Evolutionary conservation across 306 rosid species (phyloP), one percentile per base, ranked within the genome.

Genomic region (Trifolium dubium): DNA sequence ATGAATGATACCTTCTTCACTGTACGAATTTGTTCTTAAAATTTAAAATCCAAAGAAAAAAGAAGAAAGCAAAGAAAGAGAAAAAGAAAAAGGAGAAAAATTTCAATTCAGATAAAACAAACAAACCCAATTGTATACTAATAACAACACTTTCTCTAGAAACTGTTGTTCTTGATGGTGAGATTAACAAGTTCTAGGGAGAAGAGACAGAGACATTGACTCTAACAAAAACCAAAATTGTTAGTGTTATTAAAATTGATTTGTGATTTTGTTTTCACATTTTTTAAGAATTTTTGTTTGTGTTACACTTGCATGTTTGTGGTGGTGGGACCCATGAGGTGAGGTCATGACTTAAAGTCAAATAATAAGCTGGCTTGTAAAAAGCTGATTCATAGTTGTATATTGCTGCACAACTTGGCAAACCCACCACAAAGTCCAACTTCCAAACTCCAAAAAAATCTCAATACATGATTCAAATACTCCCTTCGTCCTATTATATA

Each of bases 131-230:
- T 23, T 23, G 23, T 23, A 23, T 23, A 23, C 23, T 23, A 23
- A 0, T 23, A 23, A 23, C 23, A 23, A 23, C 23, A 23, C 23
- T 23, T 23, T 23, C 23, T 23, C 23, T 23, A 23, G 1, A 23
- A 23, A 23, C 0, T 23, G 23, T 23, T 23, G 1, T 23, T 23
- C 23, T 18, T 51, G 79, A 43, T 50, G 19, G 9, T 66, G 11
- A 76, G 77, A 75, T 77, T 46, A 72, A 85, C 78, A 81, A 3
- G 15, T 11, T 30, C 76, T 85, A 77, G 78, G 34, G 44, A 68
- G 86, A 80, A 80, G 77, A 4, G 89, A 80, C n/a, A 81, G 77
- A 85, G 80, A 78, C 89, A 91, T 91, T 91, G 88, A 87, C 91
- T 85, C 81, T 83, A 71, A 55, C 78, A 46, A 84, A 67, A 84